Percentiles rank a stretch among this genome's conserved stretches.
Evolutionary conservation across 768 basidiomycete species (phyloP).

Genomic region (Suillus subluteus): DNA sequence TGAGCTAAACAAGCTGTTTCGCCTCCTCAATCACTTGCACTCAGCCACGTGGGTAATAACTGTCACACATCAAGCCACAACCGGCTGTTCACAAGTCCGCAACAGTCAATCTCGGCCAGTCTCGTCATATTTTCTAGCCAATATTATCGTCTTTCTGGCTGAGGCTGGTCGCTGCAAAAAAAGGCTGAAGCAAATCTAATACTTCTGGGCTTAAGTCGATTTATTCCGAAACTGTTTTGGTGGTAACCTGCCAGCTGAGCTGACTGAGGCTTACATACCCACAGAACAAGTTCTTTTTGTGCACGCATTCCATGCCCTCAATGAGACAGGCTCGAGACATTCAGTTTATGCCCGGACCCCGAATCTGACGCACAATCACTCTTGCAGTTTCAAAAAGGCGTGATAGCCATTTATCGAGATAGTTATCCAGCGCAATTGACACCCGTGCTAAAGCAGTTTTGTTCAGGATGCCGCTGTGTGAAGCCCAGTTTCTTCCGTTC

Average conservation of each 20-base stretch:
- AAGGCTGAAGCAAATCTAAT: not conserved
- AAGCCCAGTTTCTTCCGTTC: not conserved
- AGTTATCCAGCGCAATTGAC: not conserved
- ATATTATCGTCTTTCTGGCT: not conserved
- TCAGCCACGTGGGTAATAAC: conserved; percentile 33
- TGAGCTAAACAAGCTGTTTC: conserved; percentile 37
- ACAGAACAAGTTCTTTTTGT: not conserved
- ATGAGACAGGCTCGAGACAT: not conserved
- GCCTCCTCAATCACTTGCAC: conserved; percentile 30
- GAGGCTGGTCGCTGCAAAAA: not conserved
- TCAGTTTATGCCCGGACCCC: not conserved
- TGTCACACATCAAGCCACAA: conserved; percentile 22
- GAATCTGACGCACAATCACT: not conserved
- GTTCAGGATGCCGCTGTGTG: not conserved
- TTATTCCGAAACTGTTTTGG: not conserved
- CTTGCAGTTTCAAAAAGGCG: not conserved
- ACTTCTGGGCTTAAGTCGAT: not conserved
- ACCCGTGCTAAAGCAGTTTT: not conserved
- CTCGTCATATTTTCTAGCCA: not conserved
- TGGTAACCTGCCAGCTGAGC: not conserved
- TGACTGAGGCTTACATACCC: conserved; percentile 3
- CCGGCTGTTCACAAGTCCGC: not conserved
- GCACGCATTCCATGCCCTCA: not conserved
- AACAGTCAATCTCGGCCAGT: too few species aligned
- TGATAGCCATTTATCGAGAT: not conserved